These are phyloP conservation scores for Apocynum venetum DNA, from an alignment of 257 asterid species.

Conservation along the genomic window DNA sequence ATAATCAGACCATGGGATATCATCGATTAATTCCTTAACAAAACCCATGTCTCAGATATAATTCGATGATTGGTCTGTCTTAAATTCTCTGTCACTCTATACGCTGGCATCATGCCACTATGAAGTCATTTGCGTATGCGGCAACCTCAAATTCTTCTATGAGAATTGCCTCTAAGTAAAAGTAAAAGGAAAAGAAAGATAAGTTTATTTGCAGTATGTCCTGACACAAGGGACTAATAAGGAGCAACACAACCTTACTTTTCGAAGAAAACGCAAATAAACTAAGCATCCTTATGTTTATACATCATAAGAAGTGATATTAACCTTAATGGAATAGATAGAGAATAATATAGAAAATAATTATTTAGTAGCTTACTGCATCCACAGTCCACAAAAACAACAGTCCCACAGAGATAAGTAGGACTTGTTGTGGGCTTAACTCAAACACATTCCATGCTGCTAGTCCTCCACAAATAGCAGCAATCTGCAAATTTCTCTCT, in stretches of 20 bases:
- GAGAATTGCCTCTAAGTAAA: not conserved
- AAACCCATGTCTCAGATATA: not conserved
- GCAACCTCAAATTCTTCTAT: not conserved
- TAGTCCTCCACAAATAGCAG: conserved; percentile 67
- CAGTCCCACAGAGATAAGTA: conserved; percentile 54
- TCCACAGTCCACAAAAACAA: conserved; percentile 82
- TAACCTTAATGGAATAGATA: not conserved
- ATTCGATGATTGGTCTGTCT: not conserved
- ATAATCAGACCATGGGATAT: not conserved
- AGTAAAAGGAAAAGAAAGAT: not conserved
- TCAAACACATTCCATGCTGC: conserved; percentile 57
- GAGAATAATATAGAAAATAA: not conserved
- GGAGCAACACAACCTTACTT: not conserved
- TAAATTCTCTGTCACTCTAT: not conserved
- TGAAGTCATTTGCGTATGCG: not conserved
- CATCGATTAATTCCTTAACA: not conserved
- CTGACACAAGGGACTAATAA: not conserved
- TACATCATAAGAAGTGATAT: not conserved
- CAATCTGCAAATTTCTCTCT: conserved; percentile 65
- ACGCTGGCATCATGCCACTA: no score
- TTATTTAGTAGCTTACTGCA: conserved; percentile 46
- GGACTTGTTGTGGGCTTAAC: conserved; percentile 54
- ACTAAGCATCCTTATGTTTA: not conserved
- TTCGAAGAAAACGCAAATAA: not conserved
- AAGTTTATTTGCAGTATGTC: not conserved